Base-by-base conservation (phyloP, 2,329 filamentous ascomycete species). In the Pseudogymnoascus sp. region DNA sequence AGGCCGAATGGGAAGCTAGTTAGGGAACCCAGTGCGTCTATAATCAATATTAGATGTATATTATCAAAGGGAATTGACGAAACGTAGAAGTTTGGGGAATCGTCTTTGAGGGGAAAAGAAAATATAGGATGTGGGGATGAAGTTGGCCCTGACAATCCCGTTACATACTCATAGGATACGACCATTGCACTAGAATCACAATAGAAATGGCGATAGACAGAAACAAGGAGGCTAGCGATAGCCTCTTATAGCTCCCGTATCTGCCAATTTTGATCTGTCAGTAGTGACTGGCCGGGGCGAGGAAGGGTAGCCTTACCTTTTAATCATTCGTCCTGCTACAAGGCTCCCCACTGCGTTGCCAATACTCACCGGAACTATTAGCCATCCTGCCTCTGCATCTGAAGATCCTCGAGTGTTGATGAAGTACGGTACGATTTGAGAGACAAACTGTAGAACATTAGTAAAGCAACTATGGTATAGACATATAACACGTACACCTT, bases 241-340 rank as follows among this genome's bases (percentile, higher is more conserved):
- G 64, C 24, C 31, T 65, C 42, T 67, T 67, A 59, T 67, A 67
- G 29, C 56, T 63, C 26, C 66, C 66, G 59, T 50, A 65, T 62
- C 66, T 67, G 61, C 4, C 14, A 42, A 61, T 42, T 31, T 42
- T 29, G n/a, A 47, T 38, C 29, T 38, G 44, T 31, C 50, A 42
- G 61, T 56, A 63, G 26, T 33, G 29, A 47, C 37, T 38, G 14
- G 37, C 16, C n/a, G 37, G 14, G 37, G 7, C 37, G 14, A 16
- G 37, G 13, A 14, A 31, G 16, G 59, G 24, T 61, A 56, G 61
- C 19, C 24, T 62, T 64, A 65, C 66, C 44, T 19, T 50, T 50
- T 50, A 14, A 50, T 6, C 26, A 50, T 11, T 29, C 26, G 44
- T 14, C 44, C 44, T 11, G 44, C 44, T 11, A 50, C 19, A 21